A percentile compares a stretch with the other conserved stretches of the same genome.
phyloP scores from a whole-genome alignment of 441 rosid genomes.

The Gossypium trilobum region DNA sequence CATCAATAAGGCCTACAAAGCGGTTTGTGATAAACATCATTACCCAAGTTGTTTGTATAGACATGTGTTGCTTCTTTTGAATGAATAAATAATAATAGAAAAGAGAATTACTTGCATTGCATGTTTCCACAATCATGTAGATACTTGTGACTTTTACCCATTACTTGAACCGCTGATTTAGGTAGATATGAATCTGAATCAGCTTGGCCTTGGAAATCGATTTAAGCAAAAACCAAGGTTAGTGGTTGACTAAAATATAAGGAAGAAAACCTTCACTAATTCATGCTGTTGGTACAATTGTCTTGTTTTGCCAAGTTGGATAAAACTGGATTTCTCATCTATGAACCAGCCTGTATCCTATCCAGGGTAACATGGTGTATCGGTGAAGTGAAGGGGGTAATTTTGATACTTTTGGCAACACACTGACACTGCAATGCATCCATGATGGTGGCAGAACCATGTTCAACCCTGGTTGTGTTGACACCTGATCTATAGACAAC shows the following conservation, averaged over 20 bases:
- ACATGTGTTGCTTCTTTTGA: background rate
- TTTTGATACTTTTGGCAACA: background rate
- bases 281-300: conserved; percentile 10
- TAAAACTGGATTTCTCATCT: conserved; percentile 1
- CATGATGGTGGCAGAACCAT: conserved; percentile 9
- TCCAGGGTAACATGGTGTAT: conserved; percentile 19
- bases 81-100: background rate
- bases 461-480: conserved; percentile 14
- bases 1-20: background rate
- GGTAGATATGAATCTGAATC: conserved; percentile 2
- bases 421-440: conserved; percentile 1
- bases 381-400: background rate
- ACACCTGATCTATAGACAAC: conserved; percentile 20
- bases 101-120: background rate
- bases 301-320: conserved; percentile 20
- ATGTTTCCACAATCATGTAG: background rate
- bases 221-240: background rate
- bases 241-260: background rate
- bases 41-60: background rate
- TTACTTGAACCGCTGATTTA: background rate
- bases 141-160: background rate
- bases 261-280: background rate
- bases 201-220: conserved; percentile 2
- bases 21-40: background rate
- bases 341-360: conserved; percentile 25